phyloP scores from a whole-genome alignment of 2,329 filamentous ascomycete species.

The Botrytis cinerea region DNA sequence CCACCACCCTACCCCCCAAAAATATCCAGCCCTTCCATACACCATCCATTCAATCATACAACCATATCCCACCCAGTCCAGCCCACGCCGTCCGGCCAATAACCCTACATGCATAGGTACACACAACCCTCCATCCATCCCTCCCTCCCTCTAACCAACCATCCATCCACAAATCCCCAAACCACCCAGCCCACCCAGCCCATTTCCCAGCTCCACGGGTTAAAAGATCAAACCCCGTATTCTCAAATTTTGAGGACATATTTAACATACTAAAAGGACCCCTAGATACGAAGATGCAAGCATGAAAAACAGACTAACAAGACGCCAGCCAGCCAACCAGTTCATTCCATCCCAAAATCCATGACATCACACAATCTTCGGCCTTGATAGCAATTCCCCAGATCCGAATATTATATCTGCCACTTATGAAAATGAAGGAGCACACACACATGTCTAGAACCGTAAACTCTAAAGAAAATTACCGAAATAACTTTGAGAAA shows the following conservation, averaged over 20 bases:
- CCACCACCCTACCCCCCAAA: not conserved
- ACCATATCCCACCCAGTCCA: not conserved
- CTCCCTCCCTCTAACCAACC: not conserved
- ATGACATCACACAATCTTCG: not conserved
- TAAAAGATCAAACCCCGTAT: not conserved
- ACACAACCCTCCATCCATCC: not conserved
- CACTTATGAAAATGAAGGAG: not conserved
- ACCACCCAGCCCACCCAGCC: not conserved
- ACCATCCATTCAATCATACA: not conserved
- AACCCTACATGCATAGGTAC: not conserved
- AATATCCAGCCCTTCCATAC: not conserved
- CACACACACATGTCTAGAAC: constrained; percentile 2
- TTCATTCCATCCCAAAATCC: not conserved
- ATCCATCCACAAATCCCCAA: not conserved
- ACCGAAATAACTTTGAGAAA: not conserved
- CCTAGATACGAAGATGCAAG: not conserved
- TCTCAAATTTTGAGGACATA: not conserved
- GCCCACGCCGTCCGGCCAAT: not conserved
- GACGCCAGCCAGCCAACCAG: not conserved
- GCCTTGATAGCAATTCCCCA: no score
- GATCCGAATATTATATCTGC: not conserved
- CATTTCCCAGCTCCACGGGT: not conserved
- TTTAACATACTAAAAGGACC: not conserved
- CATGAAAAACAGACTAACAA: not conserved
- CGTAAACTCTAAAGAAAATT: not conserved